Conservation (phyloP, 148 eudicot species). For the Cornus kousa region DNA sequence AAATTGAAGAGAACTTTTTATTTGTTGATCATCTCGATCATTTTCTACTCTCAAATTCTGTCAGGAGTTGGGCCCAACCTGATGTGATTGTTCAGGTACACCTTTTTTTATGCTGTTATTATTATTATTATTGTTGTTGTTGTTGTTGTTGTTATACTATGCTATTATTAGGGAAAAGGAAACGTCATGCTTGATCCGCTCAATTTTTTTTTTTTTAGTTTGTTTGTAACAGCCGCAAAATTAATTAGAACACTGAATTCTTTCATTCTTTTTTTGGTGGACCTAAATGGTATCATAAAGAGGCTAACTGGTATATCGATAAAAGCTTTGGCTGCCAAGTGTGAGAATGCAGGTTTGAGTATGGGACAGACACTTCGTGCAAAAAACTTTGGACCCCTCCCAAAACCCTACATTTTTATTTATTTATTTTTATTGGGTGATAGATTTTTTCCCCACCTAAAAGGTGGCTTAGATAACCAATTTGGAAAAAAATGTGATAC, state of each 20-base stretch:
- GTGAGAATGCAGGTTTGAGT: too few relatives aligned
- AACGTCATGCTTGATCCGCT: neutral
- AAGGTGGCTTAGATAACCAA: neutral
- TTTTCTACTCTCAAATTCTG: constrained; percentile 53
- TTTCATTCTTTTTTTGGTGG: too few relatives aligned
- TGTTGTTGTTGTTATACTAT: neutral
- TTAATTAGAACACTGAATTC: neutral
- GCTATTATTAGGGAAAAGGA: neutral
- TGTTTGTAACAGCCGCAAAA: neutral
- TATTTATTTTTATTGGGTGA: too few relatives aligned
- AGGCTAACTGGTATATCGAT: too few relatives aligned
- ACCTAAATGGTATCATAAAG: neutral
- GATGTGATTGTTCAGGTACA: constrained; percentile 88
- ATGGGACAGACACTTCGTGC: too few relatives aligned
- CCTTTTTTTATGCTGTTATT: constrained; percentile 6
- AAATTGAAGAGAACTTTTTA: constrained; percentile 38
- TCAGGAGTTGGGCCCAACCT: constrained; percentile 52
- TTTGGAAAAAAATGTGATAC: neutral
- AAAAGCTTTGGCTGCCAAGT: neutral
- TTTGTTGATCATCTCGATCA: constrained; percentile 94
- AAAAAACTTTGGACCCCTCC: too few relatives aligned
- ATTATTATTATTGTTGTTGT: neutral
- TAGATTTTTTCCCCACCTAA: too few relatives aligned
- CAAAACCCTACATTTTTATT: too few relatives aligned
- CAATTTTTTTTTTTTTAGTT: too few relatives aligned